These are phyloP conservation scores for Larix sibirica DNA, from an alignment of 83 land plant species.

Conservation along the genomic window DNA sequence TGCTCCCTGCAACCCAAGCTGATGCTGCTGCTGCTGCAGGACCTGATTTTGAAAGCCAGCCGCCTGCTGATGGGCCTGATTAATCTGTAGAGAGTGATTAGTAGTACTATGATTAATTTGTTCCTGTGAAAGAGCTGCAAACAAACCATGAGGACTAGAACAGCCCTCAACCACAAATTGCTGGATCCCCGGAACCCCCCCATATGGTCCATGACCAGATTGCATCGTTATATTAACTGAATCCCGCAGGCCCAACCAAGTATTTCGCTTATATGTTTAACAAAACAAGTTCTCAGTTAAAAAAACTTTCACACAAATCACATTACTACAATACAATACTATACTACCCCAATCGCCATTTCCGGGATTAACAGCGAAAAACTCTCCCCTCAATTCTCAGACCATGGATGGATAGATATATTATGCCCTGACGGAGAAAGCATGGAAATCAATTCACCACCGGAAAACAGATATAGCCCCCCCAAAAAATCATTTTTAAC, in stretches of 20 bases:
- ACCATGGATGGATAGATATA: not conserved
- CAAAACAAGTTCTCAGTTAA: not conserved
- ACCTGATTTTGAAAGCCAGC: conserved; percentile 21
- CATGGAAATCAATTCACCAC: not conserved
- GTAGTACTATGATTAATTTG: not conserved
- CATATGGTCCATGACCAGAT: conserved; percentile 25
- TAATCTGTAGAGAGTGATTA: conserved; percentile 5
- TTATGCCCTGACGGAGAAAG: not conserved
- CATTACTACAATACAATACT: no score
- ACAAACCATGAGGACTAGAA: conserved; percentile 10
- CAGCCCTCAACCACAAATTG: conserved; percentile 39
- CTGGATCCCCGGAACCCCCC: conserved; percentile 37
- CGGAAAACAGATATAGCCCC: not conserved
- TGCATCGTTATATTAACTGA: conserved; percentile 26
- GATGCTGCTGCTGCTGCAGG: conserved; percentile 28
- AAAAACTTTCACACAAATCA: conserved; percentile 2
- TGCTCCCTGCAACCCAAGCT: not conserved
- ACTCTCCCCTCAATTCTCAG: not conserved
- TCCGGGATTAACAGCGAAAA: not conserved
- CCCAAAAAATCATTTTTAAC: not conserved
- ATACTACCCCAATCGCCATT: conserved; percentile 9
- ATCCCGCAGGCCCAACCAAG: not conserved
- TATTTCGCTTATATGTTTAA: not conserved
- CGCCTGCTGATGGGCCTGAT: conserved; percentile 1
- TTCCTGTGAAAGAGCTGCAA: conserved; percentile 7